A percentile compares a stretch with the other conserved stretches of the same genome.
Conservation (phyloP, 352 stramenopile species). For the Phytophthora aleatoria region DNA sequence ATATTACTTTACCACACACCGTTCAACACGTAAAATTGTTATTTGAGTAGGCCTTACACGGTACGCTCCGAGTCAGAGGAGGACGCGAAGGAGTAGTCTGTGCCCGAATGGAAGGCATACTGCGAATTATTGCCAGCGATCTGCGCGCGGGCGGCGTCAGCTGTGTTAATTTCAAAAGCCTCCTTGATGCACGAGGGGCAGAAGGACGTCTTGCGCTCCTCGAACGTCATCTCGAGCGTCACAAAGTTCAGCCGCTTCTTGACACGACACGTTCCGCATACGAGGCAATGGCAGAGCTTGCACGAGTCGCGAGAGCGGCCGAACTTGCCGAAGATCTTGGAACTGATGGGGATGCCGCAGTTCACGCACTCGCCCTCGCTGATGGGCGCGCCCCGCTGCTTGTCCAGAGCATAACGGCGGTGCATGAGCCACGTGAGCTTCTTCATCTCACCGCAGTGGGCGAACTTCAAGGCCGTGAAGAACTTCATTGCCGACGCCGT, state of each 20-base stretch:
- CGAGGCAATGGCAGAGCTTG: slow-evolving; percentile 39
- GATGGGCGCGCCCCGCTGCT: slow-evolving; percentile 28
- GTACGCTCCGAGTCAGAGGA: slow-evolving; percentile 36
- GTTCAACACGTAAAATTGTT: slow-evolving; percentile 15
- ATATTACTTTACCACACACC: slow-evolving; percentile 1
- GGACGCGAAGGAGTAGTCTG: slow-evolving; percentile 40
- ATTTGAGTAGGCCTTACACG: slow-evolving; percentile 25
- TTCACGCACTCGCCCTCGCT: slow-evolving; percentile 37
- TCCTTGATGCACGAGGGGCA: slow-evolving; percentile 44
- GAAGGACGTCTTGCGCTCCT: slow-evolving; percentile 43
- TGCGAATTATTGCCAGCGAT: slow-evolving; percentile 31
- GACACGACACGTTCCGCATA: slow-evolving; percentile 41
- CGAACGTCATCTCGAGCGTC: slow-evolving; percentile 41
- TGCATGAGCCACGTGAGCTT: slow-evolving; percentile 52
- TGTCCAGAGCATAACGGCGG: slow-evolving; percentile 28
- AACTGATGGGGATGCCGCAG: slow-evolving; percentile 38
- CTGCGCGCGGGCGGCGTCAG: slow-evolving; percentile 35
- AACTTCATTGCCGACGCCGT: slow-evolving; percentile 39
- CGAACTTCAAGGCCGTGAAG: slow-evolving; percentile 37
- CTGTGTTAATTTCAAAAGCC: slow-evolving; percentile 37
- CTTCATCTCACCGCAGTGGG: slow-evolving; percentile 45
- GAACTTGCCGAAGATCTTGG: slow-evolving; percentile 40
- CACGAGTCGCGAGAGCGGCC: slow-evolving; percentile 39
- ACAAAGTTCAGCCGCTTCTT: slow-evolving; percentile 45
- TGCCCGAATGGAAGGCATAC: slow-evolving; percentile 32